Base-by-base conservation (phyloP, 1,284 basidiomycete species). In the Tetrapyrgos nigripes region DNA sequence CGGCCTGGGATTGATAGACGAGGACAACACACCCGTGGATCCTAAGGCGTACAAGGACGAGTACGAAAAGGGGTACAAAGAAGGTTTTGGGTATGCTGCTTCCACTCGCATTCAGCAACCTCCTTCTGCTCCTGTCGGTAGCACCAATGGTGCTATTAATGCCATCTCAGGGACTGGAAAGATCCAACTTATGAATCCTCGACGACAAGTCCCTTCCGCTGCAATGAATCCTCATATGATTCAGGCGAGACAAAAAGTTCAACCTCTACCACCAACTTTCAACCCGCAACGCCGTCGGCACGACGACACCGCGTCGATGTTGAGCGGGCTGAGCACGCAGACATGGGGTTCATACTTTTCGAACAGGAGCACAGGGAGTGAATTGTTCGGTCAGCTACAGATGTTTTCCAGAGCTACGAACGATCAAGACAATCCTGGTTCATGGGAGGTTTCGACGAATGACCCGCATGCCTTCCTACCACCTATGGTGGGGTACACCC, bases 1-100 rank as follows among this genome's bases (percentile, higher is more conserved):
- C 2, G 50, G 50, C 31, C 51, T 58, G 43, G 56, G 56, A 3
- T 26, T 58, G 45, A 48, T 58, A 46, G 56, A 58, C 37, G 56
- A 58, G 19, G 37, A 44, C 5, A 26, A 40, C 37, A 9, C 37
- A 40, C 37, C 37, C 4, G 37, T 40, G 14, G 17, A 11, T 17
- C 19, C 37, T 17, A 40, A 40, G 5, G 17, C 37, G 37, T 40
- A n/a, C 37, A 40, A n/a, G 19, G 37, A 40, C 37, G 37, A n/a
- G 8, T 40, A 40, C 17, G 37, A 40, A 40, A 4, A 40, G 37
- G 37, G 14, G 8, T 40, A 40, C 37, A 40, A 40, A n/a, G 37
- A 40, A 40, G 37, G 14, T 17, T 17, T 40, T 17, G 17, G 19
- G 13, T 40, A 40, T n/a, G 37, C 37, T n/a, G 13, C 37, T 4